These are phyloP conservation scores for Dryas integrifolia DNA, from an alignment of 331 rosid genomes.

Conservation along the genomic window DNA sequence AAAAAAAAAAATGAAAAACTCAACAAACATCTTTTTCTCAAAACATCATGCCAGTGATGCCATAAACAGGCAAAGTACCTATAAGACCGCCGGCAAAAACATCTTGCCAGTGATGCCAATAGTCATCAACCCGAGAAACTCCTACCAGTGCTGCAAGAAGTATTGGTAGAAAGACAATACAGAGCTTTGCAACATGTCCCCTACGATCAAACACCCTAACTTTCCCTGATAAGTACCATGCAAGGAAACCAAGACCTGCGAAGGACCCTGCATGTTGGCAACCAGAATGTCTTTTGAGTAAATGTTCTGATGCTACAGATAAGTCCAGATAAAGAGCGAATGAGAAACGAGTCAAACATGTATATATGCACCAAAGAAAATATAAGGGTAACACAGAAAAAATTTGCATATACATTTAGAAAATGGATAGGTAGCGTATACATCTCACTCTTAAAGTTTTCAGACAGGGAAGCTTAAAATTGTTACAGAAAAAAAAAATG, in stretches of 20 bases:
- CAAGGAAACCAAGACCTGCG: constrained; percentile 78
- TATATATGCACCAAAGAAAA: not conserved
- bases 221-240: constrained; percentile 90
- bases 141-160: constrained; percentile 75
- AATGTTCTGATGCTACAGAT: constrained; percentile 14
- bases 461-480: too few species aligned
- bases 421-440: not conserved
- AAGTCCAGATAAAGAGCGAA: constrained; percentile 11
- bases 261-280: constrained; percentile 76
- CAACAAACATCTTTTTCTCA: constrained; percentile 20
- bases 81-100: constrained; percentile 83
- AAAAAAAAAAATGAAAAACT: constrained; percentile 11
- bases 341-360: constrained; percentile 1
- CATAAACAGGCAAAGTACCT: constrained; percentile 47
- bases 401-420: not conserved
- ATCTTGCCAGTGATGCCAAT: constrained; percentile 99
- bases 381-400: not conserved
- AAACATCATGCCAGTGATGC: constrained; percentile 79
- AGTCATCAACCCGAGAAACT: constrained; percentile 94
- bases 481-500: too few species aligned
- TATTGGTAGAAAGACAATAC: constrained; percentile 64
- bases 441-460: not conserved
- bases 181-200: constrained; percentile 86
- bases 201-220: constrained; percentile 66
- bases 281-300: constrained; percentile 15